Evolutionary conservation across 1,284 basidiomycete species (phyloP).

Genomic region (Tilletia setariae): DNA sequence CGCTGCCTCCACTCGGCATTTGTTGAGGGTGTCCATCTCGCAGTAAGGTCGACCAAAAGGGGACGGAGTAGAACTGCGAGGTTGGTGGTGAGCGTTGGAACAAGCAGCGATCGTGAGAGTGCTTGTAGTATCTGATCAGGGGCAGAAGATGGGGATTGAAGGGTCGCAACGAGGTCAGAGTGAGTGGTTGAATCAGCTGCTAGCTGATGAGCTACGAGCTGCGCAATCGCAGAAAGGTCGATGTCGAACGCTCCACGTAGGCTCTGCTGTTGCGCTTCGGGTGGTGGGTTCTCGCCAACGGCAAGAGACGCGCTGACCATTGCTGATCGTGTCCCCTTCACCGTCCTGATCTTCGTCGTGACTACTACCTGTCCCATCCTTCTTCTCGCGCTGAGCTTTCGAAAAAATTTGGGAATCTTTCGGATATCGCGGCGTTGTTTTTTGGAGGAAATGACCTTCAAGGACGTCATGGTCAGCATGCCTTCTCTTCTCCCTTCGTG

Average conservation of each 20-base stretch:
- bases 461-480: background rate
- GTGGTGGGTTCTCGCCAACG: background rate
- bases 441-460: too few relatives aligned
- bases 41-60: constrained; percentile 46
- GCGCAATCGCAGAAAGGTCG: background rate
- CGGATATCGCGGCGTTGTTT: too few relatives aligned
- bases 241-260: background rate
- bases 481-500: background rate
- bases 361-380: too few relatives aligned
- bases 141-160: background rate
- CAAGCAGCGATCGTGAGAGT: constrained; percentile 42
- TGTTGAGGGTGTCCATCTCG: constrained; percentile 31
- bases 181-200: background rate
- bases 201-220: background rate
- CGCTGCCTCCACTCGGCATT: constrained; percentile 15
- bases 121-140: constrained; percentile 30
- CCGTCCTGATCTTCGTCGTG: too few relatives aligned
- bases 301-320: background rate
- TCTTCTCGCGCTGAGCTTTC: too few relatives aligned
- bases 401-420: too few relatives aligned
- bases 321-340: background rate
- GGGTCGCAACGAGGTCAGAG: background rate
- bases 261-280: background rate
- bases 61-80: constrained; percentile 48
- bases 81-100: constrained; percentile 34